Evolutionary conservation across 768 basidiomycete species (phyloP), one percentile per base, ranked within the genome.

Genomic region (Suillus discolor): DNA sequence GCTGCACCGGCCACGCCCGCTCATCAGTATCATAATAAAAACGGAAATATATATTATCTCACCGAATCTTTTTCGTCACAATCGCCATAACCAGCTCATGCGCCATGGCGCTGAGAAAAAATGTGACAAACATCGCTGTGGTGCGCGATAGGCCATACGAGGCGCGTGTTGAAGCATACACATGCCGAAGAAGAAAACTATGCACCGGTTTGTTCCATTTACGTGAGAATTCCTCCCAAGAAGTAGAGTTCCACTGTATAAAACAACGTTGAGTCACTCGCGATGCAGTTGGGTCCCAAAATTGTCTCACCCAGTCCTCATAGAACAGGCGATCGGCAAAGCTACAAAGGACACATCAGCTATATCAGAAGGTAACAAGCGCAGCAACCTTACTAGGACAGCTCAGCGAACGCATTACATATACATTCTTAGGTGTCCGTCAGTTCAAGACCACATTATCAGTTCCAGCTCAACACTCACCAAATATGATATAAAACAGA

Each of bases 191-290:
- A 45, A 99, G 86, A 85, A 94, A 94, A n/a, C 85, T 84, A 70
- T 99, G 90, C 39, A 98, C 97, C 13, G 97, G 97, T 69, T 93
- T 95, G 80, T 99, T 99, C 97, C 97, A 99, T 80, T 97, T 96
- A 53, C 97, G 89, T 4, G 96, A 93, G 76, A 97, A 98, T 77
- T 98, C 94, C 70, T 98, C 97, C 93, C 92, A 96, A 2, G 94
- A 93, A 0, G 91, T 94, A 7, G 94, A 94, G 78, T 99, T 99
- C 97, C 97, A 98, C 92, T 87, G 81, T n/a, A 44, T 4, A 38
- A 44, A 65, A 15, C 25, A 66, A 36, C 67, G 44, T 36, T 61
- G 15, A 25, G 45, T 16, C 42, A 42, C 25, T 61, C 8, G 49
- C 57, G 15, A 31, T 53, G 49, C 23, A 13, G 36, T 38, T 36